Evolutionary conservation across 2,329 filamentous ascomycete genomes (phyloP), one percentile per base, ranked within the genome.

Genomic region (Colletotrichum lini): DNA sequence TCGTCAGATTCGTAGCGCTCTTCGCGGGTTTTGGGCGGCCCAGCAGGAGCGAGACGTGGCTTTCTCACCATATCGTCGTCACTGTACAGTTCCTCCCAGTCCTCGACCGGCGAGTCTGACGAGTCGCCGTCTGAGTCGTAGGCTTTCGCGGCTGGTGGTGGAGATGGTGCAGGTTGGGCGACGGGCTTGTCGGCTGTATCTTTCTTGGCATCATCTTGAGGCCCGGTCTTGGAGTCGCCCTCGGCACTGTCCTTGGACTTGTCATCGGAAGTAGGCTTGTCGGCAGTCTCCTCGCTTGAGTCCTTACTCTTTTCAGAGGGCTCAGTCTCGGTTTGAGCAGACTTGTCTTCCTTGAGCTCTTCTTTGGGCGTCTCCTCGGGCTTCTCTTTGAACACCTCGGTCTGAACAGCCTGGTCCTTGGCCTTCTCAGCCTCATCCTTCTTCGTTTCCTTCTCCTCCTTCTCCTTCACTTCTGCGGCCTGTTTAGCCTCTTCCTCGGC

Each of bases 21-120:
- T 8, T 83, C 82, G 5, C 77, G 76, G 3, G 77, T 75, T 1
- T 78, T 73, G 0, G 81, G 75, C 0, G 81, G 78, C 1, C 82
- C 76, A 10, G 82, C 80, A 47, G 81, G 79, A 2, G 80, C 77
- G 52, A 82, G 77, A 18, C 84, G 83, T 5, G 85, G 87, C 77
- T 87, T 87, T 66, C 85, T 84, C 0, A 84, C 83, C 78, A 88
- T 85, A 74, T 91, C 88, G 73, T 91, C 89, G 61, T 84, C 86
- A 70, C 86, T 88, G 77, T 90, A 90, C 38, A 90, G 82, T 73
- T 86, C 83, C 74, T 91, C 88, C 83, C 86, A 90, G 72, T 91
- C 89, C 45, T 86, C 84, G 2, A 91, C 83, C 0, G 89, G 89
- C 8, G 87, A 89, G 54, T 90, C 89, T 0, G 88, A 90, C 0